Percentiles rank a stretch among this genome's conserved stretches.
These are phyloP conservation scores for Exidia glandulosa DNA, from an alignment of 768 basidiomycete genomes.

Conservation along the genomic window DNA sequence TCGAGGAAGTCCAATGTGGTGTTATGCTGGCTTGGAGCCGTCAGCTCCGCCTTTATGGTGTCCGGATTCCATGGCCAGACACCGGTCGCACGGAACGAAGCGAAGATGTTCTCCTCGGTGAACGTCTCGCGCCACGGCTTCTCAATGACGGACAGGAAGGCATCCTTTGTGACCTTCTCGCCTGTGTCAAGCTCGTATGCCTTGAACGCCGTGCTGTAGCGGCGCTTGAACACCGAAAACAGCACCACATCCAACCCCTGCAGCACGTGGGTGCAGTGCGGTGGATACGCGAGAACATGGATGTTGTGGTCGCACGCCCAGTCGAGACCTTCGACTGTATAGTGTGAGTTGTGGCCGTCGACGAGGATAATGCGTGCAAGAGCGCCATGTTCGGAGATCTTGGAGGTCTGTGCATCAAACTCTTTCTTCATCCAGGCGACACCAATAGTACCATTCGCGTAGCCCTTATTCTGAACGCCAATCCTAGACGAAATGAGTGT, in stretches of 20 bases:
- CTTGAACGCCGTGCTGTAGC: not conserved
- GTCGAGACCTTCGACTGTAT: slow-evolving; percentile 19
- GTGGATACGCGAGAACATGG: slow-evolving; percentile 24
- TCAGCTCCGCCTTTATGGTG: not conserved
- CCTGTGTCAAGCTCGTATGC: slow-evolving; percentile 11
- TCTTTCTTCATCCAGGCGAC: slow-evolving; percentile 22
- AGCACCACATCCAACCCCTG: slow-evolving; percentile 29
- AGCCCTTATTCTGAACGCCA: slow-evolving; percentile 25
- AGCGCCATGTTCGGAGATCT: slow-evolving; percentile 13
- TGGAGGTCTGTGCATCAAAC: slow-evolving; percentile 20
- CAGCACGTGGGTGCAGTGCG: slow-evolving; percentile 26
- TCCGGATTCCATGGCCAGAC: not conserved
- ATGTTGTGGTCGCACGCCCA: slow-evolving; percentile 19
- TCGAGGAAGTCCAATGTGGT: too few relatives aligned
- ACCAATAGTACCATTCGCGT: slow-evolving; percentile 30
- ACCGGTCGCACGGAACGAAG: not conserved
- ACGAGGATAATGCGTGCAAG: slow-evolving; percentile 24
- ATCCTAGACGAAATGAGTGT: slow-evolving; percentile 10
- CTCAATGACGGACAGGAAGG: slow-evolving; percentile 22
- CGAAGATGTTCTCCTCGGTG: not conserved
- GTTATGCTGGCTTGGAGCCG: too few relatives aligned
- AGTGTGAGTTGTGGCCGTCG: slow-evolving; percentile 30
- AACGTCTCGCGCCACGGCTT: not conserved
- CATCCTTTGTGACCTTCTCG: slow-evolving; percentile 19
- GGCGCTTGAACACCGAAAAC: slow-evolving; percentile 27